These are phyloP conservation scores for Salix udensis DNA, from an alignment of 345 rosid genomes.

Conservation along the genomic window DNA sequence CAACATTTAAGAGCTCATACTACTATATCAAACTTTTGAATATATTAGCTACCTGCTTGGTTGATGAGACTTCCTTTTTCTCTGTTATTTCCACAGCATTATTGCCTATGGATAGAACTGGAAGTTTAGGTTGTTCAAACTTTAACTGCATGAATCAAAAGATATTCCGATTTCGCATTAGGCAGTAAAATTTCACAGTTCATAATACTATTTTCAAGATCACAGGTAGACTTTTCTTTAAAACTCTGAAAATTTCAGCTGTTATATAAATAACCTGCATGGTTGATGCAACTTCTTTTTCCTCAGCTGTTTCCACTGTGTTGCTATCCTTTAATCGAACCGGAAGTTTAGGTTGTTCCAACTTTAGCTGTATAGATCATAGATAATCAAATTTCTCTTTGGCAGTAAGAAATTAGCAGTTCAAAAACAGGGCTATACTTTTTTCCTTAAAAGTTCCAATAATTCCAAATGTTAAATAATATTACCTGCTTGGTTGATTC, in stretches of 20 bases:
- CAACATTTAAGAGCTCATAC: background rate
- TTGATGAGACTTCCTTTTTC: conserved; percentile 9
- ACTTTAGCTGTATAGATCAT: conserved; percentile 1
- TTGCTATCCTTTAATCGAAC: background rate
- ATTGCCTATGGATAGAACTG: background rate
- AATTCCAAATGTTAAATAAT: background rate
- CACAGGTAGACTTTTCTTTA: too few relatives aligned
- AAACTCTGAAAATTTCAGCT: background rate
- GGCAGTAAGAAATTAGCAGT: background rate
- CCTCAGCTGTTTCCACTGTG: conserved; percentile 15
- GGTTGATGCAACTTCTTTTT: conserved; percentile 4
- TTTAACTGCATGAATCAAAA: conserved; percentile 6
- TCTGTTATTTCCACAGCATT: conserved; percentile 16
- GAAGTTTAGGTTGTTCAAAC: background rate
- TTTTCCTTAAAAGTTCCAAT: background rate
- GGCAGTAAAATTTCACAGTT: background rate
- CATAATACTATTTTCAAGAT: background rate
- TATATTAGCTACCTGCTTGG: conserved; percentile 4
- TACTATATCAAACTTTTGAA: background rate
- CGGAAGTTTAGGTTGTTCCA: background rate
- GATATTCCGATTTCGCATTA: background rate
- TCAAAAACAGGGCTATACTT: background rate
- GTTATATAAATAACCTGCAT: conserved; percentile 6
- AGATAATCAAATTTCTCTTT: background rate
- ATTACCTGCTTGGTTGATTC: conserved; percentile 10